Evolutionary conservation across 192 early-diverging fungal species (phyloP).

Genomic region (Podila minutissima): DNA sequence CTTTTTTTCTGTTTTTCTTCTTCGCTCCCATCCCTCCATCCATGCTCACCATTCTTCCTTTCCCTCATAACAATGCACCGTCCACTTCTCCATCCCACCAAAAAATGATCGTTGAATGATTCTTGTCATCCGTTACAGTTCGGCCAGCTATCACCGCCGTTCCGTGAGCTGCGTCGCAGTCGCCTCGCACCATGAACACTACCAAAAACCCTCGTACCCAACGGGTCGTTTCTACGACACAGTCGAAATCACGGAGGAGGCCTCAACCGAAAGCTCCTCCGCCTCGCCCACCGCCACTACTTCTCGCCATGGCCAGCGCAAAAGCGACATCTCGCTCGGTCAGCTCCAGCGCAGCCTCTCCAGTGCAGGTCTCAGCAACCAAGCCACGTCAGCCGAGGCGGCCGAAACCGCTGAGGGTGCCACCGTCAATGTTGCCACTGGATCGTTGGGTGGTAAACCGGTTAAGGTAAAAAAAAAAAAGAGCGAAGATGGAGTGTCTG

Average conservation of each 20-base stretch:
- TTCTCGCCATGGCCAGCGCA: slow-evolving; percentile 17
- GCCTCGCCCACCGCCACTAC: slow-evolving; percentile 12
- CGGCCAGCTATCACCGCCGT: slow-evolving; percentile 40
- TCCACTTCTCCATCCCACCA: neutral
- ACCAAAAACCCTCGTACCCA: slow-evolving; percentile 17
- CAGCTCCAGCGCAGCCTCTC: slow-evolving; percentile 25
- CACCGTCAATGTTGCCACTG: slow-evolving; percentile 21
- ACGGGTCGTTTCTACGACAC: slow-evolving; percentile 18
- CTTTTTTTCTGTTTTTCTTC: neutral
- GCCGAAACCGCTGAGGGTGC: slow-evolving; percentile 18
- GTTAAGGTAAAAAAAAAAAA: slow-evolving; percentile 19
- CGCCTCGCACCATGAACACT: slow-evolving; percentile 33
- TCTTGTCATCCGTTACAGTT: slow-evolving; percentile 18
- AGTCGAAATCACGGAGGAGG: slow-evolving; percentile 25
- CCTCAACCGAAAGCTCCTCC: slow-evolving; percentile 19
- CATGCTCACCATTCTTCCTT: neutral
- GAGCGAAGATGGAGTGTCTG: neutral
- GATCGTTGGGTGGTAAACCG: slow-evolving; percentile 37
- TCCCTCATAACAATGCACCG: neutral
- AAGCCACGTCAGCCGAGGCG: neutral
- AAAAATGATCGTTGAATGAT: slow-evolving; percentile 8
- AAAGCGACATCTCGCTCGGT: slow-evolving; percentile 16
- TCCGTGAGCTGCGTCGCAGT: slow-evolving; percentile 43
- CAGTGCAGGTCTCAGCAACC: neutral
- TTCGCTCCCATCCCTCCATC: neutral